These are phyloP conservation scores for Phytophthora citricola DNA, from an alignment of 352 stramenopile species.

Conservation along the genomic window DNA sequence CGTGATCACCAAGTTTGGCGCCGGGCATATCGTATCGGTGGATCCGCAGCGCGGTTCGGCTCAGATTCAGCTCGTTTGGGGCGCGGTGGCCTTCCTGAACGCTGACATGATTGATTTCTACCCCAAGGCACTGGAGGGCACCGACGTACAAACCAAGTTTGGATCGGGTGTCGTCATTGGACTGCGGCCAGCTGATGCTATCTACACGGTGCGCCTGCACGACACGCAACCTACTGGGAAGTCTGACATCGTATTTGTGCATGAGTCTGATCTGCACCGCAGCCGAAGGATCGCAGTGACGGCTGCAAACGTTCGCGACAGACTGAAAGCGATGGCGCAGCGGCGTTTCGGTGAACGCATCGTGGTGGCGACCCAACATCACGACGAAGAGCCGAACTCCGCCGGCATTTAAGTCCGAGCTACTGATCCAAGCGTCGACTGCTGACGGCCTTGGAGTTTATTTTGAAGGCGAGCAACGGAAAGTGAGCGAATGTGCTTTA, in stretches of 20 bases:
- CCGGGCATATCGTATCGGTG: constrained; percentile 63
- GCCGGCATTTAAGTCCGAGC: constrained; percentile 52
- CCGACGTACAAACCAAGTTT: constrained; percentile 84
- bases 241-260: constrained; percentile 76
- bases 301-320: constrained; percentile 64
- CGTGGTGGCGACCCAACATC: constrained; percentile 43
- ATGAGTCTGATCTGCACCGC: constrained; percentile 70
- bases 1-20: constrained; percentile 75
- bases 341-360: constrained; percentile 48
- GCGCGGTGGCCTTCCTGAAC: constrained; percentile 62
- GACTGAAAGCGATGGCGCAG: constrained; percentile 53
- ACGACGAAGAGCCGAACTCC: constrained; percentile 56
- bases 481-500: constrained; percentile 14
- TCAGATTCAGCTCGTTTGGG: constrained; percentile 73
- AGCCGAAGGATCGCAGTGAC: constrained; percentile 46
- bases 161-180: constrained; percentile 65
- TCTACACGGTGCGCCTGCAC: constrained; percentile 81
- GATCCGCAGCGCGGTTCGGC: constrained; percentile 55
- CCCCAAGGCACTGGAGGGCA: constrained; percentile 74
- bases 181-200: constrained; percentile 68
- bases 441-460: constrained; percentile 19
- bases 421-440: not conserved
- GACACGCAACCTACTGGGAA: constrained; percentile 46
- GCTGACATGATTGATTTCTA: constrained; percentile 73
- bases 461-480: constrained; percentile 36